These are phyloP conservation scores for Leishmania guyanensis DNA, from an alignment of 208 protist genomes.

Conservation along the genomic window DNA sequence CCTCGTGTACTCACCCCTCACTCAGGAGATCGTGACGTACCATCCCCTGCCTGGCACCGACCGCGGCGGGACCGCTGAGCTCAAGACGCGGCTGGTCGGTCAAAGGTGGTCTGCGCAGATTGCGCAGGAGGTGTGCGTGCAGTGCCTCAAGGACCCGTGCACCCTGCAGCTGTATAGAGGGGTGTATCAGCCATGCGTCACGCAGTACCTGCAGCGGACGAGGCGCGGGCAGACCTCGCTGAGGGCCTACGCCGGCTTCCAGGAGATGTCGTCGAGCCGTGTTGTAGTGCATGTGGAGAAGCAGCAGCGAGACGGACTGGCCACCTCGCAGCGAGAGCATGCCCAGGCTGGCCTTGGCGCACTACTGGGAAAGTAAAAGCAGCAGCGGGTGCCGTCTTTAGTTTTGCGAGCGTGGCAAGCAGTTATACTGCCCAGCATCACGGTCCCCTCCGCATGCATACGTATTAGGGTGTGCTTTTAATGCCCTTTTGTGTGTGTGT, in stretches of 20 bases:
- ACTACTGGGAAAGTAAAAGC: background rate
- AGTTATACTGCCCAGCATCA: too few species aligned
- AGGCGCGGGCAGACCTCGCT: conserved; percentile 60
- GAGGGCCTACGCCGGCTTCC: conserved; percentile 63
- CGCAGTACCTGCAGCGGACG: conserved; percentile 52
- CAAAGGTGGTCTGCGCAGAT: conserved; percentile 37
- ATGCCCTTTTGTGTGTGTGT: too few species aligned
- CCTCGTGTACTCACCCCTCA: conserved; percentile 84
- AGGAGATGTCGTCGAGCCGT: conserved; percentile 43
- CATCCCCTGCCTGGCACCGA: conserved; percentile 46
- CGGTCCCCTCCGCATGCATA: too few species aligned
- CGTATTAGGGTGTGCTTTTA: too few species aligned
- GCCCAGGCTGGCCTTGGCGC: conserved; percentile 25
- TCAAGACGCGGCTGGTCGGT: conserved; percentile 64
- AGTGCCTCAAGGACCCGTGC: conserved; percentile 62
- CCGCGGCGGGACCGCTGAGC: background rate
- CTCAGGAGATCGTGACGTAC: conserved; percentile 41
- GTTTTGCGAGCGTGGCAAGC: too few species aligned
- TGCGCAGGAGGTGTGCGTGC: conserved; percentile 62
- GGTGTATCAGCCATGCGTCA: conserved; percentile 43
- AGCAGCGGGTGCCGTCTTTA: too few species aligned
- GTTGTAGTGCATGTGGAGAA: conserved; percentile 43
- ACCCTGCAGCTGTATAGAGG: conserved; percentile 63
- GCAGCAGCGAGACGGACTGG: conserved; percentile 1
- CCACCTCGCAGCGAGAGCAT: background rate